Evolutionary conservation across 257 asterid species (phyloP).

Genomic region (Solanum ossicruentum): DNA sequence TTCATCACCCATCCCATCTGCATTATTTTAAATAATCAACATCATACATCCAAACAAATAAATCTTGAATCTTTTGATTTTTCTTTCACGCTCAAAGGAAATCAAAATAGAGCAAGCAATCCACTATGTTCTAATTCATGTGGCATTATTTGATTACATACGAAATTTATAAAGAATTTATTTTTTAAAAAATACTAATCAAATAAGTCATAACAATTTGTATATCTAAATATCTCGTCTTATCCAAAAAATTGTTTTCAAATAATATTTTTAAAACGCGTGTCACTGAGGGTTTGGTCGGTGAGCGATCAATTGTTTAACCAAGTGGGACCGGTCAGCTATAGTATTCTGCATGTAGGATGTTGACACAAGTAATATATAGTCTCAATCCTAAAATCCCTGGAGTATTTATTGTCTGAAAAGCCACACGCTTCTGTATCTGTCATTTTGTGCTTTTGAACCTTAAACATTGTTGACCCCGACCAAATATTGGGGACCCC

Average conservation of each 20-base stretch:
- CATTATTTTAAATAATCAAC: neutral
- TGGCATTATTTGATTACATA: neutral
- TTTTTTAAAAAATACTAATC: no score
- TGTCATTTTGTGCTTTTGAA: neutral
- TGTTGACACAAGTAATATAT: neutral
- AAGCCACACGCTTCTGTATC: neutral
- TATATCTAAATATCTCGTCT: neutral
- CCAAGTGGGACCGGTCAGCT: neutral
- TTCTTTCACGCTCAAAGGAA: neutral
- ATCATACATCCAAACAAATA: neutral
- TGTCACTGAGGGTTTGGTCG: neutral
- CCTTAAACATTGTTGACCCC: neutral
- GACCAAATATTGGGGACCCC: neutral
- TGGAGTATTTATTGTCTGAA: neutral
- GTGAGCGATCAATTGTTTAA: neutral
- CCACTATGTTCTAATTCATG: neutral
- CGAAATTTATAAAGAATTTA: neutral
- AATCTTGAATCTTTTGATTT: neutral
- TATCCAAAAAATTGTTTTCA: no score
- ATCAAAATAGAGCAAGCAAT: neutral
- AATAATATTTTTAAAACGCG: neutral
- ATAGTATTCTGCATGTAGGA: neutral
- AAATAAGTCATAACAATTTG: neutral
- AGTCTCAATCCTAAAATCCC: neutral
- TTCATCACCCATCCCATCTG: slow-evolving; percentile 98